phyloP scores from a whole-genome alignment of 176 grass and related monocot genomes.

The Oropetium thomaeum region DNA sequence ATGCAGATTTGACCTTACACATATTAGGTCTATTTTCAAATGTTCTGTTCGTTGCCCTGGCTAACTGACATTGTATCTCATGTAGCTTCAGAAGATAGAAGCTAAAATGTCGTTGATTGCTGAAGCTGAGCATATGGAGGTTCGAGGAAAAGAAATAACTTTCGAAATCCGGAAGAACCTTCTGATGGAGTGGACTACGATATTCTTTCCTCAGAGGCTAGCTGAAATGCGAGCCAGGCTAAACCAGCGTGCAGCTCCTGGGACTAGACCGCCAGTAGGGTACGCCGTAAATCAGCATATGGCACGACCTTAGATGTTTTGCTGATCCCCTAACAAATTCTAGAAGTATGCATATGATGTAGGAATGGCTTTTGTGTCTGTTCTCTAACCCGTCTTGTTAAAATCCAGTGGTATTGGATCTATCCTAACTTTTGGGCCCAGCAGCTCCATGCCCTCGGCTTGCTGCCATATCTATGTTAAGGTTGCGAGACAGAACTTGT shows the following conservation, averaged over 20 bases:
- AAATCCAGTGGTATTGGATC: neutral
- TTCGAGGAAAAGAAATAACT: slow-evolving; percentile 29
- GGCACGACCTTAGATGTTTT: neutral
- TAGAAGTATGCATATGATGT: slow-evolving; percentile 12
- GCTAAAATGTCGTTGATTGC: slow-evolving; percentile 54
- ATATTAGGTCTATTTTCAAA: neutral
- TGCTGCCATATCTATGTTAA: neutral
- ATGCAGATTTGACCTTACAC: neutral
- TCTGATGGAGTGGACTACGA: slow-evolving; percentile 46
- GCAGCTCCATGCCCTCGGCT: neutral
- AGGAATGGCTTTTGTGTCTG: neutral
- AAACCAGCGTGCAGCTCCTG: neutral
- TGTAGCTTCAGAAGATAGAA: slow-evolving; percentile 71
- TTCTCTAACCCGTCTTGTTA: slow-evolving; percentile 9
- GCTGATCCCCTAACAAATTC: neutral
- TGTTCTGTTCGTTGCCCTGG: neutral
- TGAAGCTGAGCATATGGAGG: slow-evolving; percentile 47
- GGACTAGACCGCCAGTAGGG: slow-evolving; percentile 2
- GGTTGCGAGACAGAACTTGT: no score
- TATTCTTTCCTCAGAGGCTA: slow-evolving; percentile 48
- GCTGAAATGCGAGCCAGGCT: neutral
- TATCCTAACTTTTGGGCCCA: neutral
- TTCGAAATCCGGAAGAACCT: slow-evolving; percentile 47
- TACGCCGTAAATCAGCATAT: neutral
- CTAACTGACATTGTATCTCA: neutral